Evolutionary conservation across 1,284 basidiomycete genomes (phyloP).

Genomic region (Boletus putidus): DNA sequence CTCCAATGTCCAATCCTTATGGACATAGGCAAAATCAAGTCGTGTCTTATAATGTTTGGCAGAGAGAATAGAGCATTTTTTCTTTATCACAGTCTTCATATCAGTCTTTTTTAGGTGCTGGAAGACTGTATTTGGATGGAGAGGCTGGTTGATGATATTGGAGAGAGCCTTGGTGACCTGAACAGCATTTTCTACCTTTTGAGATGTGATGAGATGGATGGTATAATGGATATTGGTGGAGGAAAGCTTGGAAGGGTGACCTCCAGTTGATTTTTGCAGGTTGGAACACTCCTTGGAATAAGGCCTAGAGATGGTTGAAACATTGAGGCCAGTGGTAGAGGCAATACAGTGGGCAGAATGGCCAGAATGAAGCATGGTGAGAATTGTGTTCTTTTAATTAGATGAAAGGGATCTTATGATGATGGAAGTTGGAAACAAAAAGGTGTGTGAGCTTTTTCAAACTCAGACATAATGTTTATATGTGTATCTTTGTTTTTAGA

Average conservation of each 20-base stretch:
- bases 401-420: too few species aligned
- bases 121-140: background rate
- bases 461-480: too few species aligned
- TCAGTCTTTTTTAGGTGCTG: background rate
- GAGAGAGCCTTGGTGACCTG: conserved; percentile 13
- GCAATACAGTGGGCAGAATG: too few species aligned
- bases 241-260: background rate
- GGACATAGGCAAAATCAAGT: background rate
- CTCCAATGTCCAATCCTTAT: background rate
- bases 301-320: too few species aligned
- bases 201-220: background rate
- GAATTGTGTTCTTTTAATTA: too few species aligned
- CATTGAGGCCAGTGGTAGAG: background rate
- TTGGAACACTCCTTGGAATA: too few species aligned
- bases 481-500: too few species aligned
- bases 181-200: background rate
- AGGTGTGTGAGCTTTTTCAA: too few species aligned
- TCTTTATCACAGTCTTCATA: conserved; percentile 12
- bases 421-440: too few species aligned
- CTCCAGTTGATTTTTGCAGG: too few species aligned
- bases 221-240: background rate
- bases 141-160: background rate
- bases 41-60: background rate
- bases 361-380: too few species aligned
- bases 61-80: conserved; percentile 1